These are phyloP conservation scores for Wallacemonas sp. DNA, from an alignment of 208 protist species.

Conservation along the genomic window DNA sequence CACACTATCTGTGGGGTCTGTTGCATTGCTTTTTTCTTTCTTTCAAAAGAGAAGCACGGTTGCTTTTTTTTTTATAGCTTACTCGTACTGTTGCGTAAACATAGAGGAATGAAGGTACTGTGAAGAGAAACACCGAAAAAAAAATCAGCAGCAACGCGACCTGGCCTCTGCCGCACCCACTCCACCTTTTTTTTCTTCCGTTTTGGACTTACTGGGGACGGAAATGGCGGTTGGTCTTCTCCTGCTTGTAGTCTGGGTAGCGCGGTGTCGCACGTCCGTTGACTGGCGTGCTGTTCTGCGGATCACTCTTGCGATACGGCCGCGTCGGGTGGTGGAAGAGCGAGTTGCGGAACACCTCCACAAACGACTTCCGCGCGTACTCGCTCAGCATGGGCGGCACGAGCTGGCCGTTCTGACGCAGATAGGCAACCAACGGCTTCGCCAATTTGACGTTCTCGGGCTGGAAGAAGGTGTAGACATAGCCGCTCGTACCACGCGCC, in stretches of 20 bases:
- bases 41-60: slow-evolving; percentile 4
- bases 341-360: slow-evolving; percentile 75
- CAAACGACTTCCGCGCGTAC: slow-evolving; percentile 78
- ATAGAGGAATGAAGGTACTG: too few relatives aligned
- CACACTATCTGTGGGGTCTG: too few relatives aligned
- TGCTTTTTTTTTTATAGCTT: neutral
- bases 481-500: slow-evolving; percentile 28
- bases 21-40: slow-evolving; percentile 1
- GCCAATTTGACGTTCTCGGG: slow-evolving; percentile 80
- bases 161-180: neutral
- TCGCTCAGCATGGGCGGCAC: slow-evolving; percentile 84
- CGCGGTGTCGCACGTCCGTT: slow-evolving; percentile 51
- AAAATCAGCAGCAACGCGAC: neutral
- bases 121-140: neutral
- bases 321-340: slow-evolving; percentile 80
- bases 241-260: slow-evolving; percentile 78
- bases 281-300: slow-evolving; percentile 64
- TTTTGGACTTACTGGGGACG: slow-evolving; percentile 44
- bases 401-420: slow-evolving; percentile 71
- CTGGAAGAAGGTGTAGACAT: slow-evolving; percentile 86
- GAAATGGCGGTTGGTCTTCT: slow-evolving; percentile 61
- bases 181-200: neutral
- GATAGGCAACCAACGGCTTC: slow-evolving; percentile 78
- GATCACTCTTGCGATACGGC: slow-evolving; percentile 59
- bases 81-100: too few relatives aligned